phyloP scores from a whole-genome alignment of 495 filamentous ascomycete species.

The Talaromyces liani region DNA sequence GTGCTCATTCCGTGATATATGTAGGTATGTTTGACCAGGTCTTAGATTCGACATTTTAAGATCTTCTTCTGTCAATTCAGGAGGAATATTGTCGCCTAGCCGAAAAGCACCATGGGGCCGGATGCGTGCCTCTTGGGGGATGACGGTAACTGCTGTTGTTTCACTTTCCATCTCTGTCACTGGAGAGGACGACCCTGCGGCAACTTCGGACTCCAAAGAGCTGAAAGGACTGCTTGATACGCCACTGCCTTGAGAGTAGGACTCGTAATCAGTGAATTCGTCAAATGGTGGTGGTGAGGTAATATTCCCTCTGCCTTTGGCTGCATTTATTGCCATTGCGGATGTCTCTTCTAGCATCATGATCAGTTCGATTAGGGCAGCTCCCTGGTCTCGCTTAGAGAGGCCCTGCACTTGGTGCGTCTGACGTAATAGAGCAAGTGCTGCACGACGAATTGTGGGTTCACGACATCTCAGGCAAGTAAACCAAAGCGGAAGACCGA shows the following conservation, averaged over 20 bases:
- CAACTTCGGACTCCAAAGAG: background rate
- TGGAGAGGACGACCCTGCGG: background rate
- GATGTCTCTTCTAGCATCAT: conserved; percentile 25
- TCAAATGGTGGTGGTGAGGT: background rate
- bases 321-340: conserved; percentile 8
- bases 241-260: background rate
- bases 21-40: conserved; percentile 15
- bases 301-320: background rate
- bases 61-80: conserved; percentile 12
- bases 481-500: conserved; percentile 28
- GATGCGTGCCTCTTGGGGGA: conserved; percentile 27
- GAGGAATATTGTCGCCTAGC: conserved; percentile 16
- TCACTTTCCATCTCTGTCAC: background rate
- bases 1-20: conserved; percentile 15
- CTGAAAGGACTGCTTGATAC: background rate
- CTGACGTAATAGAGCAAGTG: conserved; percentile 19
- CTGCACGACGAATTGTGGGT: conserved; percentile 19
- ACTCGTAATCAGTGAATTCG: background rate
- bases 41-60: conserved; percentile 12
- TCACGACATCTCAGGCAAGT: conserved; percentile 27
- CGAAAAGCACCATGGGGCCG: conserved; percentile 18
- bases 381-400: conserved; percentile 14
- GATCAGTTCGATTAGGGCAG: conserved; percentile 13
- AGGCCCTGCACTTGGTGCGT: conserved; percentile 26
- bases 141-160: background rate